These are phyloP conservation scores for Aspergillus niger DNA, from an alignment of 2,329 filamentous ascomycete genomes.

Conservation along the genomic window DNA sequence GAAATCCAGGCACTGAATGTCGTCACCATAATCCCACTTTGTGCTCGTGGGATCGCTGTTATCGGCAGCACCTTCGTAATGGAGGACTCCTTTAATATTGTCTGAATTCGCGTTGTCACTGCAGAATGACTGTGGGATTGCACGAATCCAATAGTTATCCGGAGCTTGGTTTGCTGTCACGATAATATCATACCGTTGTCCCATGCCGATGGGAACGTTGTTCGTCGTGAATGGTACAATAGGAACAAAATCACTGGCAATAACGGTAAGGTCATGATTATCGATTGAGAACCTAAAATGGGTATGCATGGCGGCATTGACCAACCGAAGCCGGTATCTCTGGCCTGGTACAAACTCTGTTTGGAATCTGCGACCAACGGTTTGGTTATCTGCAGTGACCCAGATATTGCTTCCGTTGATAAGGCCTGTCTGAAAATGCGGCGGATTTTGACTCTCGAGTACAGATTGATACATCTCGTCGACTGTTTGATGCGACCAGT, in stretches of 20 bases:
- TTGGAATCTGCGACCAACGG: slow-evolving; percentile 42
- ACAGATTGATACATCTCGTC: slow-evolving; percentile 27
- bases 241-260: slow-evolving; percentile 61
- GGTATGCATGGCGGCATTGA: slow-evolving; percentile 31
- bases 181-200: slow-evolving; percentile 44
- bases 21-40: slow-evolving; percentile 29
- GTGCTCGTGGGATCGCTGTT: slow-evolving; percentile 23
- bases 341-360: slow-evolving; percentile 49
- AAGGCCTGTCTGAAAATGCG: slow-evolving; percentile 48
- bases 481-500: slow-evolving; percentile 33
- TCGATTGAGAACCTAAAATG: slow-evolving; percentile 50
- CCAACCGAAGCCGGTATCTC: slow-evolving; percentile 30
- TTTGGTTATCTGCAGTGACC: slow-evolving; percentile 27
- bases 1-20: slow-evolving; percentile 13
- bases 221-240: slow-evolving; percentile 57
- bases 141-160: slow-evolving; percentile 45
- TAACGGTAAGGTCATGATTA: slow-evolving; percentile 60
- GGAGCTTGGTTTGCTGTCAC: slow-evolving; percentile 30
- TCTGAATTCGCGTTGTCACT: slow-evolving; percentile 42
- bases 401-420: slow-evolving; percentile 48
- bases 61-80: slow-evolving; percentile 16
- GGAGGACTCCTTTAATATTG: slow-evolving; percentile 55
- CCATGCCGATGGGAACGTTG: slow-evolving; percentile 49
- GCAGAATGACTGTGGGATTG: slow-evolving; percentile 48
- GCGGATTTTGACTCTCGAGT: slow-evolving; percentile 23